phyloP scores from a whole-genome alignment of 495 filamentous ascomycete genomes.

The Cetradonia linearis region DNA sequence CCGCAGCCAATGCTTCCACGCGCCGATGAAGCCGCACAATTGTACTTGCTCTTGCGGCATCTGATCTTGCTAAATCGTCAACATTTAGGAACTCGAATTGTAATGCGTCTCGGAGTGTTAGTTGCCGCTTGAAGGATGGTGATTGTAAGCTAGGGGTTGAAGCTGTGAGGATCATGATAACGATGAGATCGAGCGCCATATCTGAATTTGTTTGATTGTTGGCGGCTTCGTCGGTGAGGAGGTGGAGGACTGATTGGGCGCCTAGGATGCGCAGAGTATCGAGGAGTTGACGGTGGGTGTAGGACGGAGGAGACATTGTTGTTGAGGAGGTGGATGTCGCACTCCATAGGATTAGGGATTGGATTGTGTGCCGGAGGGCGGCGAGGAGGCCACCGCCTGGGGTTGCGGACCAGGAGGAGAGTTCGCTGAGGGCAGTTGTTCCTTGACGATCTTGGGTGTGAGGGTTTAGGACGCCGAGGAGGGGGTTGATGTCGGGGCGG shows the following conservation, averaged over 20 bases:
- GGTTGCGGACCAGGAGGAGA: slow-evolving; percentile 63
- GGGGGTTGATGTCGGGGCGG: slow-evolving; percentile 58
- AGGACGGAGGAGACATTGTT: slow-evolving; percentile 53
- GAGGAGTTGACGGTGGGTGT: slow-evolving; percentile 69
- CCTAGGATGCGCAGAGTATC: slow-evolving; percentile 60
- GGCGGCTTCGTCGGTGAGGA: slow-evolving; percentile 14
- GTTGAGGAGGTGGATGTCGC: slow-evolving; percentile 47
- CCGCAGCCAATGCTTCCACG: slow-evolving; percentile 50
- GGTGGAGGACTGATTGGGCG: slow-evolving; percentile 45
- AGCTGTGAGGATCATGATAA: slow-evolving; percentile 63
- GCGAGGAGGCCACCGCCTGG: slow-evolving; percentile 49
- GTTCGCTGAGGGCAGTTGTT: slow-evolving; percentile 56
- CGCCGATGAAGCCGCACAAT: slow-evolving; percentile 67
- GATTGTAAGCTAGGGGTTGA: slow-evolving; percentile 36
- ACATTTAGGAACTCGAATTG: slow-evolving; percentile 52
- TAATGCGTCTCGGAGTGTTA: slow-evolving; percentile 62
- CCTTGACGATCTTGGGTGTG: slow-evolving; percentile 58
- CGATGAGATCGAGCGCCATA: slow-evolving; percentile 63
- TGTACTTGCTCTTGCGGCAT: slow-evolving; percentile 52
- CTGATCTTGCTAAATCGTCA: slow-evolving; percentile 48
- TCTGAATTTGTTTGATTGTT: slow-evolving; percentile 38
- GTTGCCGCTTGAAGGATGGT: slow-evolving; percentile 27
- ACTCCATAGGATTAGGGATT: slow-evolving; percentile 63
- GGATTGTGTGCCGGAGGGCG: slow-evolving; percentile 55
- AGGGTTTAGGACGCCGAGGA: slow-evolving; percentile 58